phyloP scores from a whole-genome alignment of 2,329 filamentous ascomycete genomes.

The Ophiostoma quercus region DNA sequence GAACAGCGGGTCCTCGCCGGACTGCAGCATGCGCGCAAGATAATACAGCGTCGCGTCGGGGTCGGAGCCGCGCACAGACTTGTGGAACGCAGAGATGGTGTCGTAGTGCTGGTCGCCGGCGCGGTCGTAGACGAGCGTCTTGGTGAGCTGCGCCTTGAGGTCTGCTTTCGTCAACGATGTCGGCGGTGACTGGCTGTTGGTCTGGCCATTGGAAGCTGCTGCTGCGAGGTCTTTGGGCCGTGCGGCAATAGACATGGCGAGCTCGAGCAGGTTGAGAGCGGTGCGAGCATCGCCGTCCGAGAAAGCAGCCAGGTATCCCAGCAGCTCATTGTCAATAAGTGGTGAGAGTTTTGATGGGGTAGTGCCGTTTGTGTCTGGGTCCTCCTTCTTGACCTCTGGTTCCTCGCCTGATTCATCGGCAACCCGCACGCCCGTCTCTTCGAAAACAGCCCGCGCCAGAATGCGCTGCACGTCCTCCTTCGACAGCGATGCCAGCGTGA shows the following conservation, averaged over 20 bases:
- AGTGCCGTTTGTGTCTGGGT: constrained; percentile 34
- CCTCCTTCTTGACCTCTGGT: constrained; percentile 35
- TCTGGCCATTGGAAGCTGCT: neutral
- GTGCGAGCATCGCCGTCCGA: constrained; percentile 90
- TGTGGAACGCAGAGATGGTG: constrained; percentile 94
- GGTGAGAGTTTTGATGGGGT: constrained; percentile 36
- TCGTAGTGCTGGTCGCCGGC: constrained; percentile 97
- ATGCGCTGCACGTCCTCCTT: constrained; percentile 69
- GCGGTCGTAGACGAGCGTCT: constrained; percentile 90
- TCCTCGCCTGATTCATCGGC: neutral
- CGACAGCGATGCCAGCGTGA: constrained; percentile 72
- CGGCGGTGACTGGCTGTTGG: neutral
- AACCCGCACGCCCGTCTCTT: constrained; percentile 42
- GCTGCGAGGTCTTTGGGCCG: constrained; percentile 21
- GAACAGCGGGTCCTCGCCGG: constrained; percentile 88
- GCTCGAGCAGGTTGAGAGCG: constrained; percentile 83
- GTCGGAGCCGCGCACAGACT: constrained; percentile 82
- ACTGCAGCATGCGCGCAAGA: constrained; percentile 89
- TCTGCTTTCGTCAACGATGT: constrained; percentile 63
- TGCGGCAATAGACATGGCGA: constrained; percentile 71
- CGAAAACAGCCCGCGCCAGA: constrained; percentile 64
- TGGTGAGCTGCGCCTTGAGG: constrained; percentile 78
- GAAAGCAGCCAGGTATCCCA: constrained; percentile 78
- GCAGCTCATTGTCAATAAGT: constrained; percentile 69
- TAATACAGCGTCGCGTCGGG: constrained; percentile 90